Base-by-base conservation (phyloP, 108 stramenopile species). In the Nitzschia sp. region DNA sequence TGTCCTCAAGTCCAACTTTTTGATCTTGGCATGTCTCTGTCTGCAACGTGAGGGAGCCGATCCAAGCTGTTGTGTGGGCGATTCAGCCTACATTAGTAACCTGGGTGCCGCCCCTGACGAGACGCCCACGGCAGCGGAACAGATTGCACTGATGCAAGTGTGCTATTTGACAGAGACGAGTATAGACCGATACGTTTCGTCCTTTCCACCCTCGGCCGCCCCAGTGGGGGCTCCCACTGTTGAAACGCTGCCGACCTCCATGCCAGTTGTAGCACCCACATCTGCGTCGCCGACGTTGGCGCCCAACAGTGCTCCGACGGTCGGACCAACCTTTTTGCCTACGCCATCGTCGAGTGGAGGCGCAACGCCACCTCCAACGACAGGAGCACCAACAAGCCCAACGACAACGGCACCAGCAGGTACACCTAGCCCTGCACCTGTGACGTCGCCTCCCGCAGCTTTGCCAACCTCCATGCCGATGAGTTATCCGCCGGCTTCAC, bases 1-100 rank as follows among this genome's bases (percentile, higher is more conserved):
- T 1, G 26, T 62, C 17, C 5, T 62, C 32, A 48, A 60, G 51
- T 51, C 59, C 25, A 74, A 64, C 54, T 83, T 86, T 58, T 26
- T 66, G 0, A 54, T 53, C 23, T 46, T 81, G 69, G 58, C 81
- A 15, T 86, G 82, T 59, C 51, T 86, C 27, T 86, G 85, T 71
- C 51, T 76, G 35, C 74, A 75, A 60, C 23, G 27, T n/a, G 54
- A 49, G 5, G 75, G 28, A 6, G 54, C 45, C 13, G 69, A 60
- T 34, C 38, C 58, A 18, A 13, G 69, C n/a, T 85, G 84, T 59
- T 82, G 81, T 62, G 60, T 74, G 0, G 74, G 75, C 28, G 48
- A 46, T 25, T 57, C 70, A 38, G 79, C 80, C 28, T 67, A 72
- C 27, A 75, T 85, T 42, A 36, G 57, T 42, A 71, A 56, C 19